Evolutionary conservation across 2,329 filamentous ascomycete genomes (phyloP).

Genomic region (Magnaporthiopsis incrustans): DNA sequence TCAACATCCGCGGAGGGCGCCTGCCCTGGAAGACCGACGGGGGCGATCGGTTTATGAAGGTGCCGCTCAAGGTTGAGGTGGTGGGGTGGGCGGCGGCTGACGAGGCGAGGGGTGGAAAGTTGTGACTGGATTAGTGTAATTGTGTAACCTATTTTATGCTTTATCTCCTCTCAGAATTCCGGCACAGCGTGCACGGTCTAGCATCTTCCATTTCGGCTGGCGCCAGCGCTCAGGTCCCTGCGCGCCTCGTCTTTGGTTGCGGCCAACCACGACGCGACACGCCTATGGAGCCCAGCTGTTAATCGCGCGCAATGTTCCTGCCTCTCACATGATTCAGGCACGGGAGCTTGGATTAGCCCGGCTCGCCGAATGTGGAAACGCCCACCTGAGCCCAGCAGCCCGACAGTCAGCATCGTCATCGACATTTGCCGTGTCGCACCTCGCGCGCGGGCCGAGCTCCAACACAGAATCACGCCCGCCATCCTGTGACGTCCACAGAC

Average conservation of each 20-base stretch:
- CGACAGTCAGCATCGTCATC: background rate
- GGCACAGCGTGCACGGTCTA: too few species aligned
- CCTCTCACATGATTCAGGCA: background rate
- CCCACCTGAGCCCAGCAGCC: background rate
- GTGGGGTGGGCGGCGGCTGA: background rate
- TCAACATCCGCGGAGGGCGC: slow-evolving; percentile 42
- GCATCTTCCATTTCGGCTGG: too few species aligned
- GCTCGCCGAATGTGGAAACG: background rate
- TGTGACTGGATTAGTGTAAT: background rate
- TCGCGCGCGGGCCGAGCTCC: background rate
- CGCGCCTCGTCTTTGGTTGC: too few species aligned
- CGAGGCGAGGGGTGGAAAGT: background rate
- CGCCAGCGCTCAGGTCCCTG: too few species aligned
- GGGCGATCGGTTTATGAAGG: slow-evolving; percentile 26
- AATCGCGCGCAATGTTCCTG: background rate
- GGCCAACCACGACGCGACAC: background rate
- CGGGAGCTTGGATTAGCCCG: background rate
- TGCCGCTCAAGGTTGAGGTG: slow-evolving; percentile 22
- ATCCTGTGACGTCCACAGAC: background rate
- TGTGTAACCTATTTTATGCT: background rate
- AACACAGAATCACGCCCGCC: background rate
- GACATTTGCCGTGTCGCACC: background rate
- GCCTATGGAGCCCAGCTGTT: background rate
- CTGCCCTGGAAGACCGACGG: slow-evolving; percentile 26
- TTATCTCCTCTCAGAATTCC: background rate